Base-by-base conservation (phyloP, 495 filamentous ascomycete species). In the Paragyromitra xinjiangensis region DNA sequence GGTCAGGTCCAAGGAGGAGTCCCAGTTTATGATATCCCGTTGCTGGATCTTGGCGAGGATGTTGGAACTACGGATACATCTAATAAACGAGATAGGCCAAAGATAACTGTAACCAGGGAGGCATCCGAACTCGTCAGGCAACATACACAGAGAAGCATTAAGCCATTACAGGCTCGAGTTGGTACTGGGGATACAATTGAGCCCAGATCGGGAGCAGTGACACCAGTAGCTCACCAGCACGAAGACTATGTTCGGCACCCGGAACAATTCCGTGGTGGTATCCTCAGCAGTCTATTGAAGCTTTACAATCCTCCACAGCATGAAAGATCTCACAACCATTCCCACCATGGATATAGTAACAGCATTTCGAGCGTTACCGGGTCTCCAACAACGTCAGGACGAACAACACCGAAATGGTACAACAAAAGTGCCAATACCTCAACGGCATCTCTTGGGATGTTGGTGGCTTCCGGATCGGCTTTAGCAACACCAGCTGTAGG, bases 271-370 rank as follows among this genome's bases (percentile, higher is more conserved):
- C 91, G 90, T 56, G 89, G 90, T 48, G 93, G 94, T 39, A 88
- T 96, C 56, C 85, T 98, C 7, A 90, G 91, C 5, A 92, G 89
- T 7, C 84, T 98, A 2, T 85, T 97, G 67, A 96, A 92, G 83
- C 87, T 97, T 11, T 91, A 94, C 78, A 88, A 88, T 66, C 69
- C 83, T 44, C 63, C 78, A 11, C 29, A 61, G 16, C 45, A 75
- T 55, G 78, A 62, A 80, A 85, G 58, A 81, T 83, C 19, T 26
- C 34, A 40, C 48, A 37, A 70, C 29, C 77, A 73, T 59, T 64
- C 50, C 48, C 80, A 73, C 56, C 75, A 82, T 44, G 73, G 76
- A 62, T 78, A 81, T 59, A 78, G 75, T 6, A 76, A 70, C 42
- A 78, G 65, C 34, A 78, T 80, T 63, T 53, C 75, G 82, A 81